Conservation (phyloP, 2,329 filamentous ascomycete genomes). For the Penicillium sp. region DNA sequence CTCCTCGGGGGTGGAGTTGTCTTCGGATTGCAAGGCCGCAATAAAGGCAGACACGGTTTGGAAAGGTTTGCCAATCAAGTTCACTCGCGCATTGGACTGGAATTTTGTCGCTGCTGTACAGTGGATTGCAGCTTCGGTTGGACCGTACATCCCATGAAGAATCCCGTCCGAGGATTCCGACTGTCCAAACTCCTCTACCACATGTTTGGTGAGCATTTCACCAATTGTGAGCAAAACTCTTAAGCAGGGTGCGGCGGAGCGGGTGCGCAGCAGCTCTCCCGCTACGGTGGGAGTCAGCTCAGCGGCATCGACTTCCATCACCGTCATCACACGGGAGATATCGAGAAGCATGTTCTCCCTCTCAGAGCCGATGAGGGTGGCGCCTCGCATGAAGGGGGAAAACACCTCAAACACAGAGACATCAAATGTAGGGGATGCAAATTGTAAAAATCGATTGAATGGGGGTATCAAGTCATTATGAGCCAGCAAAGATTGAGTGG, state of each 20-base stretch:
- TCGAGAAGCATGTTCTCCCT: constrained; percentile 72
- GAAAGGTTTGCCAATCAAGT: constrained; percentile 74
- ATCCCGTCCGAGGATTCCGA: constrained; percentile 56
- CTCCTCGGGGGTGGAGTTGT: constrained; percentile 15
- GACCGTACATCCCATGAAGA: constrained; percentile 91
- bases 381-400: constrained; percentile 74
- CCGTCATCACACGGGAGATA: constrained; percentile 65
- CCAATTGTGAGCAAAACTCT: constrained; percentile 80
- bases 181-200: constrained; percentile 77
- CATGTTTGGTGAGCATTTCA: constrained; percentile 80
- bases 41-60: constrained; percentile 79
- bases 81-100: constrained; percentile 54
- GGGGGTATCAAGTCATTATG: constrained; percentile 74
- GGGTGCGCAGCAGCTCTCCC: constrained; percentile 69
- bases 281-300: constrained; percentile 89
- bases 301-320: constrained; percentile 72
- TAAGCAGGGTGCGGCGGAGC: constrained; percentile 65
- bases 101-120: constrained; percentile 74
- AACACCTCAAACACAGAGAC: constrained; percentile 95
- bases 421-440: constrained; percentile 89
- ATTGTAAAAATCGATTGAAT: constrained; percentile 82
- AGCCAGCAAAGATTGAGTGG: constrained; percentile 76
- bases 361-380: constrained; percentile 70
- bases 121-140: constrained; percentile 88
- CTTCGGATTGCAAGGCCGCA: constrained; percentile 50